phyloP scores from a whole-genome alignment of 1,284 basidiomycete species.

The Ustilago cynodontis region DNA sequence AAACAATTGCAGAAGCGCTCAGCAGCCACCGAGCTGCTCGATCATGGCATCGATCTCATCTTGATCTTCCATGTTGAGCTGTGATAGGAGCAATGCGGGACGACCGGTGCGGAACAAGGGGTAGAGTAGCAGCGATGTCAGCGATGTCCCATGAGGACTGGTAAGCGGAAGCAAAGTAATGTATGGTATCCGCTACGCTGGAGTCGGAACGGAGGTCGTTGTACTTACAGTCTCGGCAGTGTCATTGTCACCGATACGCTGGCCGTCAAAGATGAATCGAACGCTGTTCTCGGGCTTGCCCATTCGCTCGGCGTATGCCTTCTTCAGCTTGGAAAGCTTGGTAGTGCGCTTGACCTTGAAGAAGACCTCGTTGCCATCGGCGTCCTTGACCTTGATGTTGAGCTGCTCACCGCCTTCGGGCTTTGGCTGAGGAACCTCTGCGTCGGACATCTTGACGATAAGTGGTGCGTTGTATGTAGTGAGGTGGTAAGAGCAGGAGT shows the following conservation, averaged over 20 bases:
- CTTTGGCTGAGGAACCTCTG: slow-evolving; percentile 61
- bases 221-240: slow-evolving; percentile 67
- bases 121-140: neutral
- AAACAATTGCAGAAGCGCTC: neutral
- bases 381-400: slow-evolving; percentile 70
- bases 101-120: neutral
- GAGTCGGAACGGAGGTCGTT: neutral
- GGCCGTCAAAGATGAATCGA: slow-evolving; percentile 68
- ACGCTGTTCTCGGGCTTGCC: slow-evolving; percentile 76
- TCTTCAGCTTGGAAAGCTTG: slow-evolving; percentile 91
- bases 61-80: slow-evolving; percentile 69
- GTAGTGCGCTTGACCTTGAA: slow-evolving; percentile 98
- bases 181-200: neutral
- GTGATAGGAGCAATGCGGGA: neutral
- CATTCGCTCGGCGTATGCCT: slow-evolving; percentile 91
- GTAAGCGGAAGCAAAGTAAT: neutral
- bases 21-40: slow-evolving; percentile 66
- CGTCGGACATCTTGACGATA: slow-evolving; percentile 56
- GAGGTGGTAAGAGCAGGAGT: neutral
- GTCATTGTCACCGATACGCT: slow-evolving; percentile 67
- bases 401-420: slow-evolving; percentile 67
- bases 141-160: neutral
- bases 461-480: neutral
- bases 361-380: slow-evolving; percentile 86
- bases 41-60: slow-evolving; percentile 70